Evolutionary conservation across 768 basidiomycete species (phyloP).

Genomic region (Pisolithus albus): DNA sequence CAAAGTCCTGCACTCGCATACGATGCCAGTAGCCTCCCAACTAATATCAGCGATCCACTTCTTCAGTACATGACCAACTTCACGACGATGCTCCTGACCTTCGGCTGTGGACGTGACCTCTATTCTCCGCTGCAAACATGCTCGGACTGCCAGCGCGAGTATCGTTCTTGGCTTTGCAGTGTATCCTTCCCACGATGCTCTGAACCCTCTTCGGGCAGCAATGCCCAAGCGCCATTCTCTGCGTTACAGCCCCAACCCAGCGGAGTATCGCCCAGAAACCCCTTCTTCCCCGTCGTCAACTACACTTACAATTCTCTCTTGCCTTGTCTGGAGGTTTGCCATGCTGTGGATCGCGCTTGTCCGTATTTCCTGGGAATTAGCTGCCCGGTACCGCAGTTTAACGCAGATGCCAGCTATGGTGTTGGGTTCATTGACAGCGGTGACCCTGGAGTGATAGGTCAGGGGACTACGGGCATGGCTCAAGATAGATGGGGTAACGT

Average conservation of each 20-base stretch:
- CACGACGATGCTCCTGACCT: slow-evolving; percentile 61
- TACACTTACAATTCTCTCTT: slow-evolving; percentile 53
- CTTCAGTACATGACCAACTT: slow-evolving; percentile 64
- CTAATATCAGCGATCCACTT: slow-evolving; percentile 42
- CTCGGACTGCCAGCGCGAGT: slow-evolving; percentile 64
- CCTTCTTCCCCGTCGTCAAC: slow-evolving; percentile 39
- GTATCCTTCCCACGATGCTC: slow-evolving; percentile 70
- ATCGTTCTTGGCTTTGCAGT: slow-evolving; percentile 73
- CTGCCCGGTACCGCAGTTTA: slow-evolving; percentile 58
- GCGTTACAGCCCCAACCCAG: slow-evolving; percentile 44
- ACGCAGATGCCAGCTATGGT: slow-evolving; percentile 64
- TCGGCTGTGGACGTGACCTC: slow-evolving; percentile 71
- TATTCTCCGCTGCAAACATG: slow-evolving; percentile 79
- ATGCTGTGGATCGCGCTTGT: slow-evolving; percentile 67
- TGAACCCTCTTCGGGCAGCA: slow-evolving; percentile 33
- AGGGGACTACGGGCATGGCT: slow-evolving; percentile 46
- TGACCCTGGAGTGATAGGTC: slow-evolving; percentile 37
- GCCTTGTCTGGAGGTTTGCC: slow-evolving; percentile 78
- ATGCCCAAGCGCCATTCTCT: slow-evolving; percentile 35
- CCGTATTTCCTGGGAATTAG: slow-evolving; percentile 64
- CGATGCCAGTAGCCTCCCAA: slow-evolving; percentile 46
- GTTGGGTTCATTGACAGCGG: slow-evolving; percentile 65
- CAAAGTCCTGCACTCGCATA: slow-evolving; percentile 38
- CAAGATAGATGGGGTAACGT: slow-evolving; percentile 71
- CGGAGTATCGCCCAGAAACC: slow-evolving; percentile 36